Percentiles rank a stretch among this genome's conserved stretches.
Evolutionary conservation across 2,329 filamentous ascomycete genomes (phyloP).

Genomic region (Lasiodiplodia citricola): DNA sequence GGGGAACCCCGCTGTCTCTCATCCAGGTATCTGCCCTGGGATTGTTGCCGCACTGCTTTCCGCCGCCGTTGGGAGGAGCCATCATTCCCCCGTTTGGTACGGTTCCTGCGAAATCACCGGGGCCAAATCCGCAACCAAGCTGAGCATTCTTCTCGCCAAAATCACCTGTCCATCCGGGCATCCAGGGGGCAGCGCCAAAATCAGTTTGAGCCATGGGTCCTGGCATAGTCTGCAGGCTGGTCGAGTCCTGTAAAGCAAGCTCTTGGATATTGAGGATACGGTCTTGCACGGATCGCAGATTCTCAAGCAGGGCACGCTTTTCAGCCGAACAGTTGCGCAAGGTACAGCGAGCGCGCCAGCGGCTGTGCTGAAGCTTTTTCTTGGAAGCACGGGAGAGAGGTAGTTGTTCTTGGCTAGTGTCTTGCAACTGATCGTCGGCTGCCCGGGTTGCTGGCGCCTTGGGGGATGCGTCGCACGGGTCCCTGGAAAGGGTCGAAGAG

Average conservation of each 20-base stretch:
- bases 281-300: constrained; percentile 3
- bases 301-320: constrained; percentile 18
- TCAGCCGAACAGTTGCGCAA: constrained; percentile 19
- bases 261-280: constrained; percentile 15
- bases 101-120: not conserved
- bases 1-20: not conserved
- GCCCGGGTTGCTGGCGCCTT: not conserved
- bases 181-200: not conserved
- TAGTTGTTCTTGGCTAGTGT: not conserved
- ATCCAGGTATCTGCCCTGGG: not conserved
- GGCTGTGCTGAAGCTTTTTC: constrained; percentile 25
- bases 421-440: constrained; percentile 6
- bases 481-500: not conserved
- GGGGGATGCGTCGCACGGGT: not conserved
- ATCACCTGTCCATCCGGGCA: constrained; percentile 1
- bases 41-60: not conserved
- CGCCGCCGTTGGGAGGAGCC: not conserved
- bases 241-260: not conserved
- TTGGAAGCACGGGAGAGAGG: constrained; percentile 7
- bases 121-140: constrained; percentile 7
- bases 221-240: not conserved
- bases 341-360: constrained; percentile 23
- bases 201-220: constrained; percentile 11
- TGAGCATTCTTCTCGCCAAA: constrained; percentile 3
- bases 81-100: not conserved